These are phyloP conservation scores for Candida arabinofermentans DNA, from an alignment of 805 yeast species.

Conservation along the genomic window DNA sequence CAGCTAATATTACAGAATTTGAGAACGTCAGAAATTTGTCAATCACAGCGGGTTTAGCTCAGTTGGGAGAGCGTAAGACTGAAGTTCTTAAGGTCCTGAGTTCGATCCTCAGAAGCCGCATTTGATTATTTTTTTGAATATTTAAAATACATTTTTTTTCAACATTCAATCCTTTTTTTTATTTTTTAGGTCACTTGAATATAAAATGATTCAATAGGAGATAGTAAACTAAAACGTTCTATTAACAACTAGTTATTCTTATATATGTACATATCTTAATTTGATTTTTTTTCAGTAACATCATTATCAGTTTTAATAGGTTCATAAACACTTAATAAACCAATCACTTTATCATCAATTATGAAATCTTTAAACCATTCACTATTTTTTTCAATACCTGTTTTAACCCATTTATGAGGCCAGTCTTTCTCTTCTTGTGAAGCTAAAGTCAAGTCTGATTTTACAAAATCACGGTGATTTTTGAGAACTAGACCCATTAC, in stretches of 20 bases:
- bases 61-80: conserved; percentile 4
- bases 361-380: conserved; percentile 83
- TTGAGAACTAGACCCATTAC: conserved; percentile 31
- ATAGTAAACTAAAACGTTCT: too few species aligned
- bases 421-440: conserved; percentile 75
- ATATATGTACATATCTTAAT: too few species aligned
- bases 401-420: conserved; percentile 81
- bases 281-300: too few species aligned
- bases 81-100: conserved; percentile 4
- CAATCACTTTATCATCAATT: conserved; percentile 64
- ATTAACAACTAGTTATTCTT: too few species aligned
- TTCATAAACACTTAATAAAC: conserved; percentile 46
- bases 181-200: background rate
- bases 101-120: conserved; percentile 4
- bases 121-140: background rate
- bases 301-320: background rate
- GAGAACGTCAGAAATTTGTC: too few species aligned
- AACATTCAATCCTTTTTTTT: too few species aligned
- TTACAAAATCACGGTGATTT: conserved; percentile 50
- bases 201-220: background rate
- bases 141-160: too few species aligned
- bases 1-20: too few species aligned
- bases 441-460: conserved; percentile 39
- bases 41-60: conserved; percentile 3
- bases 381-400: conserved; percentile 67